Evolutionary conservation across 768 basidiomycete genomes (phyloP), one percentile per base, ranked within the genome.

Genomic region (Xerocomellus amylosporus): DNA sequence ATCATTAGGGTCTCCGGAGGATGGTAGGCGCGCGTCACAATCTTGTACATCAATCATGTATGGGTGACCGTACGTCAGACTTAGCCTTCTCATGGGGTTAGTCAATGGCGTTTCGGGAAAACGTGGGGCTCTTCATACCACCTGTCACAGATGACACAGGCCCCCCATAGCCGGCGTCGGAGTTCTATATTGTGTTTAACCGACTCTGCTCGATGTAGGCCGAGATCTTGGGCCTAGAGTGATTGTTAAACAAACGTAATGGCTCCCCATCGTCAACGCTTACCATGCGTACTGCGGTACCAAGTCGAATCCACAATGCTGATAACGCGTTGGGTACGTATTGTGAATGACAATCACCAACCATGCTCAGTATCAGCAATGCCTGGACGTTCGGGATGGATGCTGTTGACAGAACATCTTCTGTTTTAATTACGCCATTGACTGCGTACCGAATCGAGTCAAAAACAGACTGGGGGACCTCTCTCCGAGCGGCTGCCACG

Each of bases 31-130:
- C 5, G 91, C 89, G 71, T 99, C 96, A 71, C 97, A 99, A 70
- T 99, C 97, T 60, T 89, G 85, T 2, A 98, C 84, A 69, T 98
- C 95, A 58, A 99, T 96, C 88, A 96, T 91, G 68, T 86, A 89
- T 3, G 96, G 96, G 60, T 93, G 90, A 0, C 96, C 96, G 62
- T 93, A 92, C 22, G 91, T 86, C 36, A 94, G 76, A 66, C 90
- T 91, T 51, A 86, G 82, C 91, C 90, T 92, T 64, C 17, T 48
- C 52, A 44, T 31, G 42, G n/a, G 50, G 46, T 65, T 20, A 54
- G 50, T 41, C 34, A 4, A 55, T 36, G 10, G 43, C 31, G 33
- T 39, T 31, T 36, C 17, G 5, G 20, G 24, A 28, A 47, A 56
- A 60, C 51, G 30, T 12, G 41, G 51, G 46, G n/a, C 17, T 51